These are phyloP conservation scores for Microglena sp. DNA, from an alignment of 139 green algal species.

Conservation along the genomic window DNA sequence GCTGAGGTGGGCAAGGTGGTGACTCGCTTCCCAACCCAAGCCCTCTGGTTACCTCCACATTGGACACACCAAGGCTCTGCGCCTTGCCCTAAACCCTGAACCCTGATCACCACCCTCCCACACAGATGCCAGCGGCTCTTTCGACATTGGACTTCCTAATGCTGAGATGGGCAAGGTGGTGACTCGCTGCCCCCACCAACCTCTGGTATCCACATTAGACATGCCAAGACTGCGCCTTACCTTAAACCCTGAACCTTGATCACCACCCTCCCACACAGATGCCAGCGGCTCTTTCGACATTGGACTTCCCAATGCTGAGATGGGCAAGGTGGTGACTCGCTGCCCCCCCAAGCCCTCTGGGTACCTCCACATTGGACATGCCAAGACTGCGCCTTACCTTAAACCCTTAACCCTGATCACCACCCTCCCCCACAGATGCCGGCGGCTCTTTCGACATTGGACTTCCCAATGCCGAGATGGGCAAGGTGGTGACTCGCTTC, in stretches of 20 bases:
- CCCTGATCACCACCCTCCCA: no score
- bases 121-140: slow-evolving; percentile 45
- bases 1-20: slow-evolving; percentile 81
- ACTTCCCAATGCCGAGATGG: slow-evolving; percentile 61
- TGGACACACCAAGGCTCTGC: slow-evolving; percentile 95
- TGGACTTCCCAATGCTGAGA: slow-evolving; percentile 54
- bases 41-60: slow-evolving; percentile 88
- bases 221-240: slow-evolving; percentile 89
- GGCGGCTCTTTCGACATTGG: slow-evolving; percentile 79
- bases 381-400: no score
- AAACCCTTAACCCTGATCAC: no score
- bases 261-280: no score
- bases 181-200: slow-evolving; percentile 97
- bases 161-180: slow-evolving; percentile 82
- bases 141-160: slow-evolving; percentile 76
- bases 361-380: slow-evolving; percentile 4
- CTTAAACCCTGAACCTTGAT: no score
- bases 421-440: no score
- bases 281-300: slow-evolving; percentile 87
- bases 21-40: slow-evolving; percentile 96
- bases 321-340: slow-evolving; percentile 87
- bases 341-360: slow-evolving; percentile 91
- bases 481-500: slow-evolving; percentile 95
- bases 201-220: slow-evolving; percentile 88
- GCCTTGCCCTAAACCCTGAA: no score